Evolutionary conservation across 192 early-diverging fungal genomes (phyloP).

Genomic region (Podila clonocystis): DNA sequence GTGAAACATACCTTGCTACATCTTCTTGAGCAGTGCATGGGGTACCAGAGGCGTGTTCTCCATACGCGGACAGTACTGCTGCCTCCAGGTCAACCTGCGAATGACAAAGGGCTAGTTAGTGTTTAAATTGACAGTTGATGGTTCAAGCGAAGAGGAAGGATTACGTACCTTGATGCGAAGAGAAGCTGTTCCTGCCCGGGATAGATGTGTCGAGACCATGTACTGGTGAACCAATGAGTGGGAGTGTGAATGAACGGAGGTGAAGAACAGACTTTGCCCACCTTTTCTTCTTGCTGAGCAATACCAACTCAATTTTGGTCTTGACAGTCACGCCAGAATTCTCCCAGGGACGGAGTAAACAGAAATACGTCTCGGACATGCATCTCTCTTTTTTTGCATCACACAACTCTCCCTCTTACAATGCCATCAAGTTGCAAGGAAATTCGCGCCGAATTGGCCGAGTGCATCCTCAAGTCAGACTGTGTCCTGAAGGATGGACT

Average conservation of each 20-base stretch:
- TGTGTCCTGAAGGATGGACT: slow-evolving; percentile 61
- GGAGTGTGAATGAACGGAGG: neutral
- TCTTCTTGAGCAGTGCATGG: neutral
- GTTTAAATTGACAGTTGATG: no score
- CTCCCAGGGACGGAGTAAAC: no score
- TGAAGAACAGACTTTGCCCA: slow-evolving; percentile 1
- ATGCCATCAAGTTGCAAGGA: slow-evolving; percentile 72
- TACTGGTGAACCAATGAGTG: neutral
- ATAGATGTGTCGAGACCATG: slow-evolving; percentile 37
- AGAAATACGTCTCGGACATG: no score
- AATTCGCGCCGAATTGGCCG: slow-evolving; percentile 61
- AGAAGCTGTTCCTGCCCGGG: slow-evolving; percentile 19
- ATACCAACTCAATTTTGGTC: no score
- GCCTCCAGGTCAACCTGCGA: slow-evolving; percentile 39
- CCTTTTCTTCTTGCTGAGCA: neutral
- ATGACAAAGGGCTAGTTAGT: no score
- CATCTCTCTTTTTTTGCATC: neutral
- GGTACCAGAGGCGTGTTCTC: neutral
- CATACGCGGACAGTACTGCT: slow-evolving; percentile 31
- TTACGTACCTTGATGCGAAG: slow-evolving; percentile 30
- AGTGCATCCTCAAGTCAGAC: slow-evolving; percentile 67
- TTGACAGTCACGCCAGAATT: no score
- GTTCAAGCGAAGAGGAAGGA: no score
- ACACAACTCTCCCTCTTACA: neutral
- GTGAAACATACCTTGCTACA: neutral